Base-by-base conservation (phyloP, 2,329 filamentous ascomycete species). In the Neopestalotiopsis sp. region DNA sequence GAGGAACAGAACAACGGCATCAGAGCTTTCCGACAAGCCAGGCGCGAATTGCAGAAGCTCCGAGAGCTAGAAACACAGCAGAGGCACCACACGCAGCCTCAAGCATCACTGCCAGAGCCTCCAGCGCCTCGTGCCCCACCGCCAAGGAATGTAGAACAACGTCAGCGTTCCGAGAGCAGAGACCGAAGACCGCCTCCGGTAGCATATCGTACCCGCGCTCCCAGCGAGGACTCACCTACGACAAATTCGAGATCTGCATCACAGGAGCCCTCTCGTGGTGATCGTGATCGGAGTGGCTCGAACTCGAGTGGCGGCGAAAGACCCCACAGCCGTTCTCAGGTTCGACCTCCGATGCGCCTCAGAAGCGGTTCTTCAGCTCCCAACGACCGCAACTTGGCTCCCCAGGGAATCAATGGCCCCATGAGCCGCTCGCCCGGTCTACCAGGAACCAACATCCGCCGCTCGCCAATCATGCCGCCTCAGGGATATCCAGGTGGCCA, bases 1-100 rank as follows among this genome's bases (percentile, higher is more conserved):
- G 30, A 72, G 72, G 49, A 77, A 74, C 10, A 80, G 77, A 84
- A 88, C 68, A 84, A 85, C 1, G 88, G 88, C 0, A 79, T 89
- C 24, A 85, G 83, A 66, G 86, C 87, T 1, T 90, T 90, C 73
- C 81, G 87, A 34, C 87, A 90, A 73, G 88, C 87, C 1, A 83
- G 86, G 12, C 83, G 87, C 13, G 87, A 90, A 67, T 78, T 89
- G 17, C 87, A 89, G 71, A 85, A 80, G 69, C 83, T 87, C 73
- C 89, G 85, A 76, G 88, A 89, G 72, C 70, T 84, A 1, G 87
- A 89, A 70, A 76, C 80, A 3, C 78, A 85, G 62, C 80, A 83
- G 17, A 82, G 83, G 20, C 81, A 84, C 68, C 79, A 82, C 34
- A 74, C 73, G 14, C 76, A 73, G 61, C 64, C 76, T 42, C 73